These are phyloP conservation scores for Pythium folliculosum DNA, from an alignment of 352 stramenopile species.

Conservation along the genomic window DNA sequence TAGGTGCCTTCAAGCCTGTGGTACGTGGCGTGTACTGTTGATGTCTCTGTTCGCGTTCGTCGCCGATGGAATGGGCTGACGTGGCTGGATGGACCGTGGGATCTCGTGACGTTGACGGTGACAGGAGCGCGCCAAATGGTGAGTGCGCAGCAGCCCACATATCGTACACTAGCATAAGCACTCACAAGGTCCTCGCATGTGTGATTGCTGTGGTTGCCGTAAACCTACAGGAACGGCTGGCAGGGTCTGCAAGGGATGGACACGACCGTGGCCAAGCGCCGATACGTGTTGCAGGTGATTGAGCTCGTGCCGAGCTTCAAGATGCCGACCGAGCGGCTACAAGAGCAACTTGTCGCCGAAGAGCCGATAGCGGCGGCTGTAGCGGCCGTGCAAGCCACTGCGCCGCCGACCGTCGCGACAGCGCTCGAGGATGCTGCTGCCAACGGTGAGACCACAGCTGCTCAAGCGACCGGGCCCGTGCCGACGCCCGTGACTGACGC, in stretches of 20 bases:
- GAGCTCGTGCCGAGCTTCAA: slow-evolving; percentile 50
- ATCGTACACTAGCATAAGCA: too few relatives aligned
- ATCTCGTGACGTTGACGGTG: neutral
- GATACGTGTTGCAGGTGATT: slow-evolving; percentile 56
- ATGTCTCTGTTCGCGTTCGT: neutral
- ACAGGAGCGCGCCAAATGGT: slow-evolving; percentile 68
- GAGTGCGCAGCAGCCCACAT: neutral
- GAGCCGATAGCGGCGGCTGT: slow-evolving; percentile 5
- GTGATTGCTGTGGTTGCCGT: neutral
- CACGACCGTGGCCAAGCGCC: slow-evolving; percentile 41
- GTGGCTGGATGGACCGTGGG: neutral
- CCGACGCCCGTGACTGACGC: neutral
- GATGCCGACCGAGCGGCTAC: slow-evolving; percentile 28
- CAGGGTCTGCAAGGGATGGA: slow-evolving; percentile 40
- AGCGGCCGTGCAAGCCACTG: neutral
- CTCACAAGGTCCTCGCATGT: too few relatives aligned
- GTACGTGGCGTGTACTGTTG: slow-evolving; percentile 22
- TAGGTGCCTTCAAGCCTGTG: slow-evolving; percentile 57
- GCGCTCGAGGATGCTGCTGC: neutral
- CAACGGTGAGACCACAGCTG: neutral
- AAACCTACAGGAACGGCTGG: slow-evolving; percentile 51
- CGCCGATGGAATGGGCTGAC: neutral
- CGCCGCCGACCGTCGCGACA: neutral
- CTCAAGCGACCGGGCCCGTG: neutral
- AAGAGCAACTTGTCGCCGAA: slow-evolving; percentile 3